These are phyloP conservation scores for Pigoraptor vietnamica DNA, from an alignment of 78 protist genomes.

Conservation along the genomic window DNA sequence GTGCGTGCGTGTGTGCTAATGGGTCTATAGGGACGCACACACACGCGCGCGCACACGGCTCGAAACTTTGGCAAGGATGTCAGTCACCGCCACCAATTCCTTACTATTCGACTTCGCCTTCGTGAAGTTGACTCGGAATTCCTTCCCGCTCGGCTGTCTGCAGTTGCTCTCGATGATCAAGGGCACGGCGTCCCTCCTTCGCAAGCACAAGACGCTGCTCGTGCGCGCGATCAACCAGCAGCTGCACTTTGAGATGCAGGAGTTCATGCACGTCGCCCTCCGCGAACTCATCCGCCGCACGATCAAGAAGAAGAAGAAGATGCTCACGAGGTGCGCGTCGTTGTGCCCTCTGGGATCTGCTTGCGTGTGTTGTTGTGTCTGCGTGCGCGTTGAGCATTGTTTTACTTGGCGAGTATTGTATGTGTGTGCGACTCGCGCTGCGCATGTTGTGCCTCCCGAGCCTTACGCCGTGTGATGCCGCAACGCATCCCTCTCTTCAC, in stretches of 20 bases:
- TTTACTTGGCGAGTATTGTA: neutral
- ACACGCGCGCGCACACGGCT: neutral
- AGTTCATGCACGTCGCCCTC: slow-evolving; percentile 54
- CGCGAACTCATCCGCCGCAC: slow-evolving; percentile 47
- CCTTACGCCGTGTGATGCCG: too few species aligned
- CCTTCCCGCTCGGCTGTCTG: neutral
- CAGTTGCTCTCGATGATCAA: slow-evolving; percentile 63
- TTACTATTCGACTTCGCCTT: too few species aligned
- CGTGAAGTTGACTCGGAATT: too few species aligned
- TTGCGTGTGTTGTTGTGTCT: neutral
- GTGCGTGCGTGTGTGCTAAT: neutral
- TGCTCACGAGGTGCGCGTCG: neutral
- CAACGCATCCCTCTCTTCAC: too few species aligned
- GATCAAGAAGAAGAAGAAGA: slow-evolving; percentile 53
- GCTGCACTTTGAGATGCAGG: slow-evolving; percentile 58
- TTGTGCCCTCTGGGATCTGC: neutral
- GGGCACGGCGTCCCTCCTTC: slow-evolving; percentile 36
- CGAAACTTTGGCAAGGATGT: neutral
- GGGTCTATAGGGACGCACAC: neutral
- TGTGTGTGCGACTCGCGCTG: neutral
- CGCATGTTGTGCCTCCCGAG: too few species aligned
- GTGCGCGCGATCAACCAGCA: slow-evolving; percentile 21
- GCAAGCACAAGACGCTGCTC: slow-evolving; percentile 24
- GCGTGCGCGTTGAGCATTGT: neutral
- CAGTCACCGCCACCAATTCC: too few species aligned